These are phyloP conservation scores for Fusarium napiforme DNA, from an alignment of 2,329 filamentous ascomycete species.

Conservation along the genomic window DNA sequence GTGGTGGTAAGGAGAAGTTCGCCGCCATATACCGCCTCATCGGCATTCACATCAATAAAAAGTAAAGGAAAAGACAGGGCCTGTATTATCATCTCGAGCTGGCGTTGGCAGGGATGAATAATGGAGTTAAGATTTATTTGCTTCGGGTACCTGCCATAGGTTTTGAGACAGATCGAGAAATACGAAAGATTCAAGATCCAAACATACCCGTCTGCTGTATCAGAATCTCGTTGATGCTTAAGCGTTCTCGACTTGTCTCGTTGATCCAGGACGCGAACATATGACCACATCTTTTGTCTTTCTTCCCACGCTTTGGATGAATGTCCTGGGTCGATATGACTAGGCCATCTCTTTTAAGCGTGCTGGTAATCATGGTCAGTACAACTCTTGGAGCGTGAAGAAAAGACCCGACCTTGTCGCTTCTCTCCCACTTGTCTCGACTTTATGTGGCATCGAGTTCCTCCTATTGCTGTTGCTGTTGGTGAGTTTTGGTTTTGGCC, in stretches of 20 bases:
- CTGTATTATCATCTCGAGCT: constrained; percentile 39
- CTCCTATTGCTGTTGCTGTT: background rate
- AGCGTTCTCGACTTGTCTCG: constrained; percentile 22
- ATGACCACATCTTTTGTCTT: background rate
- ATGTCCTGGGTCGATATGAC: background rate
- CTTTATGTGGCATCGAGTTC: constrained; percentile 24
- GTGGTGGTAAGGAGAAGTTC: background rate
- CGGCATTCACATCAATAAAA: constrained; percentile 13
- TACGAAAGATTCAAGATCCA: constrained; percentile 13
- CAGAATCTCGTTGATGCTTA: constrained; percentile 33
- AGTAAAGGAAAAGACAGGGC: constrained; percentile 14
- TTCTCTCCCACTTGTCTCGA: constrained; percentile 1
- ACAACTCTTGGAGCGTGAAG: background rate
- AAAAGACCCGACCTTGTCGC: constrained; percentile 3
- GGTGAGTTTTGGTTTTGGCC: background rate
- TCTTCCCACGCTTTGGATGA: background rate
- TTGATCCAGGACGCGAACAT: constrained; percentile 31
- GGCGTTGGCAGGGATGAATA: constrained; percentile 39
- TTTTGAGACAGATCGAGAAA: constrained; percentile 33
- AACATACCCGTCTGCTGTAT: constrained; percentile 18
- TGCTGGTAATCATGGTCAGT: constrained; percentile 6
- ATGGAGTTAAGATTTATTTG: constrained; percentile 37
- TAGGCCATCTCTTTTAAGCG: background rate
- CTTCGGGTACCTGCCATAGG: constrained; percentile 19
- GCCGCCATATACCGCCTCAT: background rate